Conservation (phyloP, 352 stramenopile genomes). For the Pythium graminicola region DNA sequence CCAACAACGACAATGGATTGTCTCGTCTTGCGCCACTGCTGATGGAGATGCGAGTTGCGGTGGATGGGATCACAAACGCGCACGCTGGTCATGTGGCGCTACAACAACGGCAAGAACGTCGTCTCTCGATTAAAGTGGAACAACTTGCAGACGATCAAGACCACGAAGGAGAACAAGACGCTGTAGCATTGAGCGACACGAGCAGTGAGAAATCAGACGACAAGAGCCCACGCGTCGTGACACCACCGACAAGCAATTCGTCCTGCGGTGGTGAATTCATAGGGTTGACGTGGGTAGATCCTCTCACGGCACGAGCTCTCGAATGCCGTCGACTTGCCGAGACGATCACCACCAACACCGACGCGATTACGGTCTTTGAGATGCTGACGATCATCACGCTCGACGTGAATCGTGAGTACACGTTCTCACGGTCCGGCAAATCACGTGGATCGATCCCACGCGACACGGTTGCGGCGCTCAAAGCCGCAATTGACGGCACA, state of each 20-base stretch:
- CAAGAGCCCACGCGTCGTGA: no score
- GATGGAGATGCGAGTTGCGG: background rate
- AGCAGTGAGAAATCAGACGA: background rate
- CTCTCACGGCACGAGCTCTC: no score
- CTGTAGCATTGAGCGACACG: background rate
- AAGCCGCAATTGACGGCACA: background rate
- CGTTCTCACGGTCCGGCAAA: slow-evolving; percentile 1
- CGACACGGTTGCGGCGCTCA: background rate
- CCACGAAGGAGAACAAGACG: background rate
- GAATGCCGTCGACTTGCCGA: background rate
- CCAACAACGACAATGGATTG: background rate
- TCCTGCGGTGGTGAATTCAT: no score
- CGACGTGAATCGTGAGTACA: background rate
- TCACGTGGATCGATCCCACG: background rate
- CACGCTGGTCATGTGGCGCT: background rate
- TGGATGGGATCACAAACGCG: background rate
- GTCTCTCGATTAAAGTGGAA: background rate
- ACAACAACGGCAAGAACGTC: background rate
- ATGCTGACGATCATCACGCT: background rate
- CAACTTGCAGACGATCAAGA: background rate
- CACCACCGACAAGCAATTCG: no score
- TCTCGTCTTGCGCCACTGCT: background rate
- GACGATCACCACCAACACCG: background rate
- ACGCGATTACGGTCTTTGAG: background rate
- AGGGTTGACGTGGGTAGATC: no score